Evolutionary conservation across 2,329 filamentous ascomycete genomes (phyloP), one percentile per base, ranked within the genome.

Genomic region (Penicillium olsonii): DNA sequence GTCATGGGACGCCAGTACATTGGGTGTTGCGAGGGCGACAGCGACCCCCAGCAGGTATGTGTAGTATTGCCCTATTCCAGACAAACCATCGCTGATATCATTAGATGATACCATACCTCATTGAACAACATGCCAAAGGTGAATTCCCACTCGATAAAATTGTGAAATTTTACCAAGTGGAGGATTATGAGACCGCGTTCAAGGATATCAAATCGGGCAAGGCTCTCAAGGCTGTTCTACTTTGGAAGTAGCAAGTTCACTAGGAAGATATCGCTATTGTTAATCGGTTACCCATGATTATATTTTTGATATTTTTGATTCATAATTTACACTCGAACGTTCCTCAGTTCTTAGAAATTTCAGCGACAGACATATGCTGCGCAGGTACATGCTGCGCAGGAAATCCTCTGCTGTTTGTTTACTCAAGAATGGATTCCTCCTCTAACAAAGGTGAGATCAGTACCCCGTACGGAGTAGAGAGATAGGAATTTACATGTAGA

Each of bases 71-170:
- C 34, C 15, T 42, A 10, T 31, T 35, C 33, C n/a, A 8, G 10
- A 5, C 4, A 10, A 15, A 17, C 15, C n/a, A 35, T 10, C 17
- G 11, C 33, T 35, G 18, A 35, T 20, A 26, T n/a, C 6, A 12
- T 14, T 41, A 34, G 12, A 55, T 51, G 52, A 55, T 41, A 31
- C 76, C 78, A 0, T 67, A 75, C 56, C 67, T 79, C 69, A 75
- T 80, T n/a, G 59, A 74, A 43, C 77, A 76, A 72, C 75, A 77
- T 52, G 57, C 65, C 3, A 66, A 75, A 46, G 77, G 76, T 9
- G 72, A 67, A 51, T 78, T 80, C 45, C 77, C 77, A 0, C 67
- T 79, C 15, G 73, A 79, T 29, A 71, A 72, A 54, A 50, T 80
- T 31, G 67, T 75, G 53, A 75, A 73, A 60, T 67, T 69, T 7